Conservation (phyloP, 2,329 filamentous ascomycete species). For the Fonsecaea multimorphosa region DNA sequence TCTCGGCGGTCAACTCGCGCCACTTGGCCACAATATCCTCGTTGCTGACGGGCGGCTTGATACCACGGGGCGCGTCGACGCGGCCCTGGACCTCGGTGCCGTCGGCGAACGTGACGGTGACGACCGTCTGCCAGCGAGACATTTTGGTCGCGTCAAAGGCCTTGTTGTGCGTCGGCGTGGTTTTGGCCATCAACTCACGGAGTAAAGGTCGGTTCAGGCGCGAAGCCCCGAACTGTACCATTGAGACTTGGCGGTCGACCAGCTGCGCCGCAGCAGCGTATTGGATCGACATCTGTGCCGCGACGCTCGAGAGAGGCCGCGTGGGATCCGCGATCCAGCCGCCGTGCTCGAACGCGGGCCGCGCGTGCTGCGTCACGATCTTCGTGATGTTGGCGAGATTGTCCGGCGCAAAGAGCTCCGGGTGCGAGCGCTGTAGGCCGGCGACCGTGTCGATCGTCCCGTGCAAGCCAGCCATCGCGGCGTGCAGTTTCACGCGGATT, state of each 20-base stretch:
- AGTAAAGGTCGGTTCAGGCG: slow-evolving; percentile 46
- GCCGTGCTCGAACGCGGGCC: slow-evolving; percentile 45
- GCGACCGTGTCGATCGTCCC: slow-evolving; percentile 46
- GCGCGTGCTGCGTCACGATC: slow-evolving; percentile 44
- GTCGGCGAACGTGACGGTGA: slow-evolving; percentile 39
- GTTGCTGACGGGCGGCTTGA: slow-evolving; percentile 45
- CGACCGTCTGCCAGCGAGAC: slow-evolving; percentile 32
- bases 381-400: slow-evolving; percentile 36
- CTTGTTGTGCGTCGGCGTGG: slow-evolving; percentile 33
- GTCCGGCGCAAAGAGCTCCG: slow-evolving; percentile 34
- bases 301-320: slow-evolving; percentile 46
- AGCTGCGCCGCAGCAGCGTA: slow-evolving; percentile 49
- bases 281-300: slow-evolving; percentile 49
- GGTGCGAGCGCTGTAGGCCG: slow-evolving; percentile 43
- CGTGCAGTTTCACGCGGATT: slow-evolving; percentile 49
- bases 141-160: slow-evolving; percentile 28
- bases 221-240: slow-evolving; percentile 44
- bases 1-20: slow-evolving; percentile 40
- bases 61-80: slow-evolving; percentile 42
- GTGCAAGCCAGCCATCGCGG: slow-evolving; percentile 48
- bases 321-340: slow-evolving; percentile 44
- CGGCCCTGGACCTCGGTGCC: slow-evolving; percentile 27
- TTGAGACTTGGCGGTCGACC: slow-evolving; percentile 47
- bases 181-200: slow-evolving; percentile 46
- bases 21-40: slow-evolving; percentile 49